These are phyloP conservation scores for Testicularia cyperi DNA, from an alignment of 1,284 basidiomycete genomes.

Conservation along the genomic window DNA sequence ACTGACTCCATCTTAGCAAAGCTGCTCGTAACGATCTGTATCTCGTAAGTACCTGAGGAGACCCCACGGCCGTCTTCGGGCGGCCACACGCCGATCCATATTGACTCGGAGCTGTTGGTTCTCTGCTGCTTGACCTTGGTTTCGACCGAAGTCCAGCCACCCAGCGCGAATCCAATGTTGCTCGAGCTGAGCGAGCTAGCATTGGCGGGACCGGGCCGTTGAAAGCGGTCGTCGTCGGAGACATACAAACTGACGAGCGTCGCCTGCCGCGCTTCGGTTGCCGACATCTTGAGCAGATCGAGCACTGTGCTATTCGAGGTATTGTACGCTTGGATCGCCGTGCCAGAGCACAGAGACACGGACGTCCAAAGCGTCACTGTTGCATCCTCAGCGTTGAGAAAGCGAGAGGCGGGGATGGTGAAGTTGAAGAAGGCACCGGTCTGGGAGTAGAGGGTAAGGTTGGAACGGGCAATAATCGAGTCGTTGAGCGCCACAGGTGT, in stretches of 20 bases:
- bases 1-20: constrained; percentile 38
- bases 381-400: constrained; percentile 4
- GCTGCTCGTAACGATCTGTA: constrained; percentile 37
- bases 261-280: constrained; percentile 28
- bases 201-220: constrained; percentile 39
- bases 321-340: constrained; percentile 50
- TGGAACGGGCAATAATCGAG: constrained; percentile 35
- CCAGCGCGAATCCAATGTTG: constrained; percentile 36
- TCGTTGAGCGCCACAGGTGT: constrained; percentile 38
- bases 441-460: constrained; percentile 16
- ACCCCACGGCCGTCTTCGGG: constrained; percentile 35
- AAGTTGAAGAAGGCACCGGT: constrained; percentile 44
- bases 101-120: constrained; percentile 32
- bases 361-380: constrained; percentile 38
- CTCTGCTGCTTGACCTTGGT: constrained; percentile 14
- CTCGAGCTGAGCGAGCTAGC: constrained; percentile 16
- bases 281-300: constrained; percentile 19
- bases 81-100: constrained; percentile 54
- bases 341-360: constrained; percentile 49
- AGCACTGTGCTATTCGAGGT: constrained; percentile 45
- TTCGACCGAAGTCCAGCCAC: constrained; percentile 42
- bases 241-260: constrained; percentile 49
- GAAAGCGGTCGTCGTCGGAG: constrained; percentile 21
- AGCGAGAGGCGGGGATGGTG: constrained; percentile 18
- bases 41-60: constrained; percentile 29